A percentile compares a stretch with the other conserved stretches of the same genome.
phyloP scores from a whole-genome alignment of 148 eudicot species.

The Limonium bicolor region DNA sequence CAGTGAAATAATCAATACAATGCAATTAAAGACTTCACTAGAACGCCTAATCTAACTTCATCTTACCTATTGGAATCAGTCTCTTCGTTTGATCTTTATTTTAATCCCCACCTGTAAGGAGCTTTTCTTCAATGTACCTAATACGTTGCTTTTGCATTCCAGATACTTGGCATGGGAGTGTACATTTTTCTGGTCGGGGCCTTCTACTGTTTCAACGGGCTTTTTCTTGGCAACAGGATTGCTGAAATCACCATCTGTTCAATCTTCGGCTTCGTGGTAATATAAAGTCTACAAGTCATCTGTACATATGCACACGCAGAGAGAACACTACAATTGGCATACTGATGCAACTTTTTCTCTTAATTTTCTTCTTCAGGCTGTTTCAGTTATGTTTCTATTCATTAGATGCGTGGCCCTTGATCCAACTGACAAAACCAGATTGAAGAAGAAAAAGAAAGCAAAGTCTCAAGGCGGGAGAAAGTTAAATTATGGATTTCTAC shows the following conservation, averaged over 20 bases:
- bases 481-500: constrained; percentile 42
- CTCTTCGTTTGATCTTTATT: not conserved
- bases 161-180: constrained; percentile 74
- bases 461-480: constrained; percentile 17
- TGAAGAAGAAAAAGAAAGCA: constrained; percentile 28
- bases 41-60: not conserved
- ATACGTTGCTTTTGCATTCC: constrained; percentile 7
- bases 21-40: not conserved
- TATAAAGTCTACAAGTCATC: not conserved
- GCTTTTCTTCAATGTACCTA: not conserved
- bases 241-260: constrained; percentile 45
- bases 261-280: constrained; percentile 50
- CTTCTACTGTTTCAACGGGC: constrained; percentile 66
- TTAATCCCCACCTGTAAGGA: not conserved
- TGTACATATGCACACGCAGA: no score
- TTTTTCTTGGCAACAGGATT: constrained; percentile 53
- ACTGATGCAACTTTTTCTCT: no score
- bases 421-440: constrained; percentile 57
- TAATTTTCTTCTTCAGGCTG: constrained; percentile 41
- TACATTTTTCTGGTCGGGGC: constrained; percentile 42
- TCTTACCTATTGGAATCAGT: not conserved
- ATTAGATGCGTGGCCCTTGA: constrained; percentile 64
- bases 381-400: constrained; percentile 44
- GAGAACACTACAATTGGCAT: no score
- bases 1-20: not conserved